phyloP scores from a whole-genome alignment of 2,329 filamentous ascomycete genomes.

The Fusarium devonianum region DNA sequence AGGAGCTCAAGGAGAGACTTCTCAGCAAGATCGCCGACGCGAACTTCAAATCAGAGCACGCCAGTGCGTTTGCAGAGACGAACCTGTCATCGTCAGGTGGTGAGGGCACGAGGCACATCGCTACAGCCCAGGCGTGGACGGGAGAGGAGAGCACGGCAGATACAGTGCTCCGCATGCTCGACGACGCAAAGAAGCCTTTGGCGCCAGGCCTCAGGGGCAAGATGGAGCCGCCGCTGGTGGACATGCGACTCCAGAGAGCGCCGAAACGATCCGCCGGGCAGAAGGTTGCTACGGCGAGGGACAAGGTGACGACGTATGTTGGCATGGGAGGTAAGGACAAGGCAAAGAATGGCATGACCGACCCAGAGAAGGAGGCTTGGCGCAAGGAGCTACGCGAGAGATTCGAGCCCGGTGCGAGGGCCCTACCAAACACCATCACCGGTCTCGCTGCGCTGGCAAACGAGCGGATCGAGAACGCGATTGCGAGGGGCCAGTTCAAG shows the following conservation, averaged over 20 bases:
- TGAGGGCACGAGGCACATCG: constrained; percentile 71
- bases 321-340: constrained; percentile 58
- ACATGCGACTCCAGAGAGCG: constrained; percentile 57
- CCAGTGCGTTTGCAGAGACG: constrained; percentile 57
- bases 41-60: constrained; percentile 60
- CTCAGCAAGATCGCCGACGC: constrained; percentile 64
- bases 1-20: constrained; percentile 66
- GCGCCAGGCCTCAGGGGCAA: constrained; percentile 56
- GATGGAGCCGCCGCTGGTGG: constrained; percentile 56
- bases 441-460: constrained; percentile 87
- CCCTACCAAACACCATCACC: constrained; percentile 77
- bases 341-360: constrained; percentile 62
- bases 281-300: constrained; percentile 62
- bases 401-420: constrained; percentile 75
- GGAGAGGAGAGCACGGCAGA: constrained; percentile 79
- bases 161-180: constrained; percentile 81
- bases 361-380: constrained; percentile 75
- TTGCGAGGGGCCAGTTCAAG: constrained; percentile 86
- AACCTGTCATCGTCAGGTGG: constrained; percentile 65
- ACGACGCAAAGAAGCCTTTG: constrained; percentile 79
- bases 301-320: constrained; percentile 62
- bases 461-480: constrained; percentile 91
- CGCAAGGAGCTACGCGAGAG: constrained; percentile 79
- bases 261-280: constrained; percentile 52
- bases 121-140: constrained; percentile 75